phyloP scores from a whole-genome alignment of 345 rosid species.

The Eucalyptus curtisii region DNA sequence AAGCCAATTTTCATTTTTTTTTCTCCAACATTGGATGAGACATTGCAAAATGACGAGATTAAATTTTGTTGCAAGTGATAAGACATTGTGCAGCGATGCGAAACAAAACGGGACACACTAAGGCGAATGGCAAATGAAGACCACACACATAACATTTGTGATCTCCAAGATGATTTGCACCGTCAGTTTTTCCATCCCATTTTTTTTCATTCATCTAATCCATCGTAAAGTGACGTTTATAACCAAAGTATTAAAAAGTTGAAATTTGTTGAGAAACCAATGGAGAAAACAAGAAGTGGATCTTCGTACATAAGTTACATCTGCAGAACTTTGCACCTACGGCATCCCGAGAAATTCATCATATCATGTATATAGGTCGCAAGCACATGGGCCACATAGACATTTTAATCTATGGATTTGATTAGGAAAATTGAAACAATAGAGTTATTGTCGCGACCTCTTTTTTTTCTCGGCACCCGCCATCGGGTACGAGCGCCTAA shows the following conservation, averaged over 20 bases:
- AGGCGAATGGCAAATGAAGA: background rate
- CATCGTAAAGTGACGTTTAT: background rate
- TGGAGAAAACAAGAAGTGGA: background rate
- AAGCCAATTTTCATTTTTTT: background rate
- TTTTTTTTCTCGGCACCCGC: too few species aligned
- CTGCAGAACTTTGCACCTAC: background rate
- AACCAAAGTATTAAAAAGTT: background rate
- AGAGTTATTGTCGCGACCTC: too few species aligned
- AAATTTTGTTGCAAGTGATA: background rate
- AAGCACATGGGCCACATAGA: background rate
- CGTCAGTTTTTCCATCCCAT: background rate
- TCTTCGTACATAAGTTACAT: background rate
- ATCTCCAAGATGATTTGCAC: background rate
- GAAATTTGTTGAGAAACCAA: background rate
- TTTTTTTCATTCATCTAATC: background rate
- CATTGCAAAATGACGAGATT: background rate
- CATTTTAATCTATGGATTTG: background rate
- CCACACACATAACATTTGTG: background rate
- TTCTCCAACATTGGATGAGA: background rate
- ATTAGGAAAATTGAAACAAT: background rate
- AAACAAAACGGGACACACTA: background rate
- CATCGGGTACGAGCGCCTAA: too few species aligned
- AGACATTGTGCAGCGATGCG: background rate
- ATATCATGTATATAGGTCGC: background rate
- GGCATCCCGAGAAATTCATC: background rate